Conservation (phyloP, 345 rosid genomes). For the Aquilaria yunnanensis region DNA sequence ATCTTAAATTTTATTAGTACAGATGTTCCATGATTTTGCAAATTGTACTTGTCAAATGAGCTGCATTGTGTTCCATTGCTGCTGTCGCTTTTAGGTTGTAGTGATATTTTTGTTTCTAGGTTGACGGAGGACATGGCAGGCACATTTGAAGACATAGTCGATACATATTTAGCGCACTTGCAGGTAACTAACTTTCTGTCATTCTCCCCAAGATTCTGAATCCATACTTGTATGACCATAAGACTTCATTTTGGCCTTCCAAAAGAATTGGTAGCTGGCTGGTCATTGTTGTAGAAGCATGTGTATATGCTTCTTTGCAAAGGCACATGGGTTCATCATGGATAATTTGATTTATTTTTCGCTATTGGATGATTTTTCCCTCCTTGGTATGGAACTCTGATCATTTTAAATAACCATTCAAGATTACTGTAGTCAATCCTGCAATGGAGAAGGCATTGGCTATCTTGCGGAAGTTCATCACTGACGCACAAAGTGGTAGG, state of each 20-base stretch:
- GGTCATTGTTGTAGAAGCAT: too few relatives aligned
- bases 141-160: constrained; percentile 80
- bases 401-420: constrained; percentile 5
- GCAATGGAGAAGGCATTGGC: constrained; percentile 77
- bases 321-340: not conserved
- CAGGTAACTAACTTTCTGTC: constrained; percentile 43
- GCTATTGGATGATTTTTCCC: not conserved
- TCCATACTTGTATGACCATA: too few relatives aligned
- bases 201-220: not conserved
- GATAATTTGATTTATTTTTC: not conserved
- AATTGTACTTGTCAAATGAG: not conserved
- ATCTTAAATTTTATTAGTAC: too few relatives aligned
- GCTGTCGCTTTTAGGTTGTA: not conserved
- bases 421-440: constrained; percentile 88
- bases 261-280: too few relatives aligned
- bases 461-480: constrained; percentile 60
- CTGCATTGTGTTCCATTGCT: constrained; percentile 1
- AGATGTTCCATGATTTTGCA: too few relatives aligned
- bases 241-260: too few relatives aligned
- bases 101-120: constrained; percentile 29
- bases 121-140: constrained; percentile 56
- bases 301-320: too few relatives aligned
- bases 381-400: not conserved
- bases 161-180: constrained; percentile 82
- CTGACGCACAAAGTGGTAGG: constrained; percentile 57